phyloP scores from a whole-genome alignment of 1,284 basidiomycete genomes.

The Vanrija sp. region DNA sequence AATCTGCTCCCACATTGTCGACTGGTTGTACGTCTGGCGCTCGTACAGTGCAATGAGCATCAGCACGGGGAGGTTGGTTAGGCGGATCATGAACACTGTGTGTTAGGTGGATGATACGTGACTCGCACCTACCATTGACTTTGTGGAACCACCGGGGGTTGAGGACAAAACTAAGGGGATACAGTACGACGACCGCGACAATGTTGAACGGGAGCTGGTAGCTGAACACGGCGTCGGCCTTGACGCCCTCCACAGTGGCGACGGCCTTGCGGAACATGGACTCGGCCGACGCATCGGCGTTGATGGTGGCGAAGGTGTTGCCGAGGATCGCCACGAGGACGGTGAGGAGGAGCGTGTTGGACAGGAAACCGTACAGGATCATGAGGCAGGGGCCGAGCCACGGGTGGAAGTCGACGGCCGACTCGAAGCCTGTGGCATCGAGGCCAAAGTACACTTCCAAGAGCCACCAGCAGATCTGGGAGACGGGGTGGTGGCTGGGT shows the following conservation, averaged over 20 bases:
- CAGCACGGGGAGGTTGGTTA: slow-evolving; percentile 81
- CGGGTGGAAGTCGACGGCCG: slow-evolving; percentile 66
- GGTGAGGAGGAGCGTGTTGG: slow-evolving; percentile 62
- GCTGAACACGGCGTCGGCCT: slow-evolving; percentile 75
- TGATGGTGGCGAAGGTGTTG: slow-evolving; percentile 87
- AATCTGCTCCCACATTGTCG: slow-evolving; percentile 68
- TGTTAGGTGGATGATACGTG: slow-evolving; percentile 1
- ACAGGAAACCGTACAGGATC: slow-evolving; percentile 74
- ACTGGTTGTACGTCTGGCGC: slow-evolving; percentile 63
- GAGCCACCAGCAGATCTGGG: slow-evolving; percentile 49
- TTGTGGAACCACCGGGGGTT: slow-evolving; percentile 66
- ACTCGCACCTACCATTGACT: slow-evolving; percentile 50
- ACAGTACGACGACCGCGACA: slow-evolving; percentile 71
- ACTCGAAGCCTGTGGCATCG: slow-evolving; percentile 76
- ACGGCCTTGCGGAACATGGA: slow-evolving; percentile 90
- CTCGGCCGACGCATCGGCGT: slow-evolving; percentile 87
- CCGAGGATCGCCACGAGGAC: slow-evolving; percentile 69
- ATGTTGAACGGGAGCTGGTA: slow-evolving; percentile 90
- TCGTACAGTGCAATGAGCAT: slow-evolving; percentile 77
- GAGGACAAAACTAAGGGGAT: slow-evolving; percentile 74
- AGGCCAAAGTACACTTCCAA: slow-evolving; percentile 67
- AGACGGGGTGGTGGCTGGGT: not conserved
- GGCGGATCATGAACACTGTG: slow-evolving; percentile 52
- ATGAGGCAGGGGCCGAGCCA: slow-evolving; percentile 81
- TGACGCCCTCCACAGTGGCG: slow-evolving; percentile 72